Evolutionary conservation across 1,284 basidiomycete genomes (phyloP), one percentile per base, ranked within the genome.

Genomic region (Blastosporella zonata): DNA sequence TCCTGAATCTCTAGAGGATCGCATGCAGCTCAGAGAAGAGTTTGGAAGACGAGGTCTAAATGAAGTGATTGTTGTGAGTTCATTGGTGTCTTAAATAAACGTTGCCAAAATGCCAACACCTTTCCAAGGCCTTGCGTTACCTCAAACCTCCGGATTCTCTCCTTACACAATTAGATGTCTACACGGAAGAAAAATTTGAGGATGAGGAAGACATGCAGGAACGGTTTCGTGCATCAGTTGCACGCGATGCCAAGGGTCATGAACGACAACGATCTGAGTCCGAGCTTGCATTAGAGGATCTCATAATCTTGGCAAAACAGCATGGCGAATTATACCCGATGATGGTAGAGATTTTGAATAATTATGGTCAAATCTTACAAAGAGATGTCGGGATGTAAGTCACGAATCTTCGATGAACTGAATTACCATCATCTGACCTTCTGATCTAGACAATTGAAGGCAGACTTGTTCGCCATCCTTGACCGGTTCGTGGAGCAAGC

Each of bases 121-220:
- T 23, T 43, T 21, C 40, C 4, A n/a, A 57, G 56, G 50, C 53
- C 17, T 50, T 57, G 46, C 46, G 56, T 6, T 57, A 57, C 43
- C 48, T 55, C 17, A 57, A 46, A 33, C 53, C 56, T 31, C 53
- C 56, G 18, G 56, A 57, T 22, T 55, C 43, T 7, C 41, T 57
- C 7, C 39, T 55, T 13, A 54, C 77, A 0, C 92, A 95, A 59
- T 70, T 94, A 5, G 81, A 88, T 54, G 77, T 91, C 13, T 95
- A 93, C 58, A 78, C 80, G 0, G 91, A 96, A 55, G 92, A 94
- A 64, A 90, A 91, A 59, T 88, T 87, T 43, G 91, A 93, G 56
- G 93, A 96, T 64, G 86, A 91, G 63, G 84, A 89, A 61, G 89
- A 93, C 47, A 75, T 92, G 65, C 79, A 83, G 15, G 84, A 90